These are phyloP conservation scores for Allantophomopsis cytisporea DNA, from an alignment of 2,329 filamentous ascomycete genomes.

Conservation along the genomic window DNA sequence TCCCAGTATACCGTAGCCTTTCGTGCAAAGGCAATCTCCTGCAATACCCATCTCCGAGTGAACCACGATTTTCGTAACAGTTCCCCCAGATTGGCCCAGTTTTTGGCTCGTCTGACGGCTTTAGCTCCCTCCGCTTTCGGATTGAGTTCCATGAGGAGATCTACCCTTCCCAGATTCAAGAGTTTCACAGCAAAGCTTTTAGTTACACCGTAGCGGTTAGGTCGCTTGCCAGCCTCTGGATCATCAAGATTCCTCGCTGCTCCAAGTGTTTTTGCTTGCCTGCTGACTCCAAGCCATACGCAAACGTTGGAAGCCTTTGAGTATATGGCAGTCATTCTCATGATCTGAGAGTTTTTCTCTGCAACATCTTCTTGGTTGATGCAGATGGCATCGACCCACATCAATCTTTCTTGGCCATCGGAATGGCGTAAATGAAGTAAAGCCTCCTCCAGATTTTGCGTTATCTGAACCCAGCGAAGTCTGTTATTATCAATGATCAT, in stretches of 20 bases:
- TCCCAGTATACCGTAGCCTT: background rate
- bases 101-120: too few species aligned
- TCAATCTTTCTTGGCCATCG: background rate
- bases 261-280: background rate
- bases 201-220: too few species aligned
- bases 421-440: background rate
- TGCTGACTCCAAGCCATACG: conserved; percentile 4
- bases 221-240: too few species aligned
- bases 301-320: conserved; percentile 5
- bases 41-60: background rate
- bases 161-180: background rate
- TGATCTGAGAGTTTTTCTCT: conserved; percentile 10
- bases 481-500: background rate
- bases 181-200: background rate
- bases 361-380: conserved; percentile 12
- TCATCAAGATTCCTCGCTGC: background rate
- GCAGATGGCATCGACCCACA: conserved; percentile 14
- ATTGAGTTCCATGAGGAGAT: background rate
- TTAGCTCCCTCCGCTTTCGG: background rate
- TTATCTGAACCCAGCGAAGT: background rate
- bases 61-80: background rate
- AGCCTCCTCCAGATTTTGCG: background rate
- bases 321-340: conserved; percentile 14
- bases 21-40: background rate
- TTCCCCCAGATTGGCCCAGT: background rate